A percentile compares a stretch with the other conserved stretches of the same genome.
Conservation (phyloP, 2,329 filamentous ascomycete species). For the Rutstroemia sp. region DNA sequence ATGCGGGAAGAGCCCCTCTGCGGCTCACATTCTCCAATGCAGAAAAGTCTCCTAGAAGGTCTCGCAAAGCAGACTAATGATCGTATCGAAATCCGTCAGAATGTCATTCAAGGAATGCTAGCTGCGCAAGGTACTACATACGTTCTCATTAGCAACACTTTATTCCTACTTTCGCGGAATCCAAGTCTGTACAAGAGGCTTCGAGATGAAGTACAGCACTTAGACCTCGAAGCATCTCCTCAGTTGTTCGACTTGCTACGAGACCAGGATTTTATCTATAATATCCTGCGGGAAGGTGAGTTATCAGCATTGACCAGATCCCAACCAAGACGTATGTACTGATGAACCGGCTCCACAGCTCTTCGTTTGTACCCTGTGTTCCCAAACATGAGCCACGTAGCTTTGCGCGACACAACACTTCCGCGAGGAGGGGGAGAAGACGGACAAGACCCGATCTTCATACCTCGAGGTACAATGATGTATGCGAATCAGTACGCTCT, state of each 20-base stretch:
- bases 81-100: not conserved
- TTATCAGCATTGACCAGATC: no score
- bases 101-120: constrained; percentile 3
- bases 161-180: constrained; percentile 1
- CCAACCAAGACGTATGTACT: not conserved
- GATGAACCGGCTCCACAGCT: not conserved
- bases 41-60: not conserved
- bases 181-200: not conserved
- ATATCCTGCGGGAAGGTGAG: not conserved
- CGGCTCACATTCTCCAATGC: not conserved
- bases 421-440: constrained; percentile 13
- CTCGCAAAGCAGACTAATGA: not conserved
- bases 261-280: not conserved
- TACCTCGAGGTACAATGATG: constrained; percentile 7
- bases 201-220: not conserved
- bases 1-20: no score
- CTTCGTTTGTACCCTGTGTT: constrained; percentile 23
- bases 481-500: not conserved
- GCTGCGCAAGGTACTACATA: not conserved
- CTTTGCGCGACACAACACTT: constrained; percentile 10
- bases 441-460: constrained; percentile 10
- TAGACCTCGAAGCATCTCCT: not conserved
- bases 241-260: not conserved
- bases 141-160: not conserved
- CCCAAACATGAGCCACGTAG: constrained; percentile 9